Conservation (phyloP, 495 filamentous ascomycete species). For the Aspergillus ostianus region DNA sequence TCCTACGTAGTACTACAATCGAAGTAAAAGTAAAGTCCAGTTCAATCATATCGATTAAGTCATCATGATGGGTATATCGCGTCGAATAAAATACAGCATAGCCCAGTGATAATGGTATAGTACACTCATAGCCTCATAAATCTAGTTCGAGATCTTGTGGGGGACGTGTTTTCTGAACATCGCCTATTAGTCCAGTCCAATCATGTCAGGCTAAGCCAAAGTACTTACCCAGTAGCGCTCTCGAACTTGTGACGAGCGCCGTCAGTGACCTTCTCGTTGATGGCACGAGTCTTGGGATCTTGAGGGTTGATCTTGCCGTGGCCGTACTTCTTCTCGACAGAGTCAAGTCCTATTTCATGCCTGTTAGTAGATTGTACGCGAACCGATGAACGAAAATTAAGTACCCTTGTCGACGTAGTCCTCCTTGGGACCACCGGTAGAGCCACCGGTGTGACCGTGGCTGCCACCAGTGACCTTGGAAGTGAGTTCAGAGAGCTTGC, state of each 20-base stretch:
- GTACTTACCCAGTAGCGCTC: slow-evolving; percentile 55
- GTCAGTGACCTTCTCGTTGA: slow-evolving; percentile 67
- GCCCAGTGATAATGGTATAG: background rate
- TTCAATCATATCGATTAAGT: background rate
- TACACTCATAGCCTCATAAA: background rate
- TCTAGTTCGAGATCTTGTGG: background rate
- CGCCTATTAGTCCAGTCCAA: background rate
- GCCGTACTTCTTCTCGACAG: slow-evolving; percentile 54
- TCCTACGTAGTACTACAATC: too few relatives aligned
- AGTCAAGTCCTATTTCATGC: slow-evolving; percentile 43
- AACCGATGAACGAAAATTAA: background rate
- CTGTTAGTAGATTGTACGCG: background rate
- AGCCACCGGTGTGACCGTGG: slow-evolving; percentile 11
- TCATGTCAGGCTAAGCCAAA: background rate
- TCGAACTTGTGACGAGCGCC: slow-evolving; percentile 57
- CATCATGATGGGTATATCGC: background rate
- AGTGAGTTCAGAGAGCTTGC: slow-evolving; percentile 30
- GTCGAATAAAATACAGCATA: background rate
- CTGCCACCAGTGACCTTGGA: slow-evolving; percentile 27
- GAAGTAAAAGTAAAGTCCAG: too few relatives aligned
- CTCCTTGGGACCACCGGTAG: slow-evolving; percentile 15
- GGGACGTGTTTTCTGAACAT: background rate
- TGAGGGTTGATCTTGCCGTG: slow-evolving; percentile 42
- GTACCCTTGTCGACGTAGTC: slow-evolving; percentile 48
- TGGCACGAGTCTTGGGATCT: slow-evolving; percentile 36